phyloP scores from a whole-genome alignment of 2,329 filamentous ascomycete genomes.

The Allantophomopsis lycopodina region DNA sequence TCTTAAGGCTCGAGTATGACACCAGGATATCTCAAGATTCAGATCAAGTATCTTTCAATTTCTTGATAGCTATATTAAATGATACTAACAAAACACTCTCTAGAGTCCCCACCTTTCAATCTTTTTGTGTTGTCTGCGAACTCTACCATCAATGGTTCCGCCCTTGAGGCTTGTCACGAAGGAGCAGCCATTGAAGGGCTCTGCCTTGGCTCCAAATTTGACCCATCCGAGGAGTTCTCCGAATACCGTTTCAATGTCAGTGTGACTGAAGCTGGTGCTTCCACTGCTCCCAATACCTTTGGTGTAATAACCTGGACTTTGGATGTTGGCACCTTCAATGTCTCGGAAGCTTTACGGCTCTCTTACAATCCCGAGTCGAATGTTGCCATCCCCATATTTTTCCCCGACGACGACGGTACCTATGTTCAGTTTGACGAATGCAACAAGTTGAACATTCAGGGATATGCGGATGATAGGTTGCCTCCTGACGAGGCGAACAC shows the following conservation, averaged over 20 bases:
- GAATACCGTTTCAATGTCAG: slow-evolving; percentile 17
- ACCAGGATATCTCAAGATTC: no score
- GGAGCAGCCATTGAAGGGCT: slow-evolving; percentile 32
- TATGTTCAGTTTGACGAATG: slow-evolving; percentile 25
- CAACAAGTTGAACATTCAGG: slow-evolving; percentile 22
- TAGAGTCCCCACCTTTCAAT: slow-evolving; percentile 26
- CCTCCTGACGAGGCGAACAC: slow-evolving; percentile 14
- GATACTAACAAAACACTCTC: no score
- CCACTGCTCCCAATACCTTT: slow-evolving; percentile 7
- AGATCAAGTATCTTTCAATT: no score
- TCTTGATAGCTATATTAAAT: no score
- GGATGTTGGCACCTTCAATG: slow-evolving; percentile 11
- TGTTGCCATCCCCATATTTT: slow-evolving; percentile 26
- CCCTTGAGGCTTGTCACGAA: slow-evolving; percentile 28
- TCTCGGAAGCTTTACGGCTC: slow-evolving; percentile 22
- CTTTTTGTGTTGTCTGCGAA: slow-evolving; percentile 25
- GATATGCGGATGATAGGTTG: slow-evolving; percentile 23
- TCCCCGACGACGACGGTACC: slow-evolving; percentile 10
- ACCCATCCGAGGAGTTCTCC: slow-evolving; percentile 7
- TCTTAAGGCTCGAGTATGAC: no score
- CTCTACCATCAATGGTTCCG: slow-evolving; percentile 20
- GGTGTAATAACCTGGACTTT: slow-evolving; percentile 14
- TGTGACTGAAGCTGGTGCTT: slow-evolving; percentile 13
- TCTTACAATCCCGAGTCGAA: slow-evolving; percentile 22
- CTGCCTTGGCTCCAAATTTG: slow-evolving; percentile 18